A percentile compares a stretch with the other conserved stretches of the same genome.
phyloP scores from a whole-genome alignment of 2,329 filamentous ascomycete genomes.

The Trichoderma sp. region DNA sequence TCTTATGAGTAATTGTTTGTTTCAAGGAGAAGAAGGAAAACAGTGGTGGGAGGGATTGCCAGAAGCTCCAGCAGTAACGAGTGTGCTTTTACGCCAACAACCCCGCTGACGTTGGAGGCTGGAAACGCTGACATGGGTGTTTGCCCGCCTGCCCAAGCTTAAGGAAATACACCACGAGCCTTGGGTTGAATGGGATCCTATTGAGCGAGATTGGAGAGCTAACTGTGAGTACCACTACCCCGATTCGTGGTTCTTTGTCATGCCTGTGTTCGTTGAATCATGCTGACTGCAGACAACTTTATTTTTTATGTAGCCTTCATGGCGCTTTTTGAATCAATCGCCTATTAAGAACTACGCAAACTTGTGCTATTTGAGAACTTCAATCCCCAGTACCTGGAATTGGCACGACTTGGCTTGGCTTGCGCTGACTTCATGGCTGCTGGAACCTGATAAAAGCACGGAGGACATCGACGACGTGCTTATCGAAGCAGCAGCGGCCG shows the following conservation, averaged over 20 bases:
- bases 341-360: not conserved
- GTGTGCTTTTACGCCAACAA: slow-evolving; percentile 35
- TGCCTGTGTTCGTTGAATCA: too few species aligned
- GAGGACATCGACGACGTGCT: slow-evolving; percentile 26
- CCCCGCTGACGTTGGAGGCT: slow-evolving; percentile 32
- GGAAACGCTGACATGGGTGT: slow-evolving; percentile 27
- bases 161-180: slow-evolving; percentile 37
- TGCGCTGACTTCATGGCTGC: slow-evolving; percentile 28
- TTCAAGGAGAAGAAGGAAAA: slow-evolving; percentile 17
- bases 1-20: too few species aligned
- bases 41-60: slow-evolving; percentile 16
- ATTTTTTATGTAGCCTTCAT: not conserved
- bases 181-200: slow-evolving; percentile 30
- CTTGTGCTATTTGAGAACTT: slow-evolving; percentile 4
- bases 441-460: slow-evolving; percentile 21
- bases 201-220: not conserved
- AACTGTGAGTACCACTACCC: not conserved
- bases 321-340: not conserved
- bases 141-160: slow-evolving; percentile 32
- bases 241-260: not conserved
- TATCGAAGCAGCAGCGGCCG: slow-evolving; percentile 25
- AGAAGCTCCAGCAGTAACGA: slow-evolving; percentile 30
- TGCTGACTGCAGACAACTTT: not conserved
- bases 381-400: slow-evolving; percentile 4
- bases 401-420: slow-evolving; percentile 31